Evolutionary conservation across 176 grass and related monocot species (phyloP).

Genomic region (Puccinellia tenuiflora): DNA sequence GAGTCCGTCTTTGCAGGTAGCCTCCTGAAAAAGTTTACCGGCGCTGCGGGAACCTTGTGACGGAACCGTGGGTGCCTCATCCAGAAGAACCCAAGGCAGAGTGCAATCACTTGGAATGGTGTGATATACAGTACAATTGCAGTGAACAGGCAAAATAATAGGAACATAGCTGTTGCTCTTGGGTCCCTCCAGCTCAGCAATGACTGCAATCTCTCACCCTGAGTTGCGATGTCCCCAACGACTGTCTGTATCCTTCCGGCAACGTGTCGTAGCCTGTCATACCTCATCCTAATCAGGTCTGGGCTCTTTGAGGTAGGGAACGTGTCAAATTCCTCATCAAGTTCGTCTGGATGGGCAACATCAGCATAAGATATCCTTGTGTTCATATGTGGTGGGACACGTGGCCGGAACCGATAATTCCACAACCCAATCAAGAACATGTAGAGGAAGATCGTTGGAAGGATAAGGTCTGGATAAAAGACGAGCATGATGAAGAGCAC

Average conservation of each 20-base stretch:
- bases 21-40: conserved; percentile 80
- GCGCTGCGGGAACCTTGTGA: conserved; percentile 55
- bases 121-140: conserved; percentile 56
- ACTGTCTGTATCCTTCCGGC: conserved; percentile 85
- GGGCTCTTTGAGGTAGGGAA: conserved; percentile 59
- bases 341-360: conserved; percentile 53
- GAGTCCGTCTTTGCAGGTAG: conserved; percentile 83
- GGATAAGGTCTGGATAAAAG: conserved; percentile 82
- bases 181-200: conserved; percentile 95
- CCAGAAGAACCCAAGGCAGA: conserved; percentile 55
- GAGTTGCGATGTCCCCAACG: conserved; percentile 81
- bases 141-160: conserved; percentile 60
- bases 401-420: conserved; percentile 71
- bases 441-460: conserved; percentile 80
- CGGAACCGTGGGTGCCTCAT: conserved; percentile 96
- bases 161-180: conserved; percentile 78
- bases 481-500: conserved; percentile 79
- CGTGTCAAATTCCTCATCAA: conserved; percentile 95
- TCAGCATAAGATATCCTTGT: conserved; percentile 71
- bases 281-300: conserved; percentile 62
- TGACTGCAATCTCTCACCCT: conserved; percentile 79
- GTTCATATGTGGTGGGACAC: conserved; percentile 79
- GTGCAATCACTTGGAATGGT: conserved; percentile 49
- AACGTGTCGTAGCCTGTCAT: conserved; percentile 70
- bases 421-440: conserved; percentile 88